Conservation (phyloP, 192 early-diverging fungal genomes). For the Bifiguratus adelaidae region DNA sequence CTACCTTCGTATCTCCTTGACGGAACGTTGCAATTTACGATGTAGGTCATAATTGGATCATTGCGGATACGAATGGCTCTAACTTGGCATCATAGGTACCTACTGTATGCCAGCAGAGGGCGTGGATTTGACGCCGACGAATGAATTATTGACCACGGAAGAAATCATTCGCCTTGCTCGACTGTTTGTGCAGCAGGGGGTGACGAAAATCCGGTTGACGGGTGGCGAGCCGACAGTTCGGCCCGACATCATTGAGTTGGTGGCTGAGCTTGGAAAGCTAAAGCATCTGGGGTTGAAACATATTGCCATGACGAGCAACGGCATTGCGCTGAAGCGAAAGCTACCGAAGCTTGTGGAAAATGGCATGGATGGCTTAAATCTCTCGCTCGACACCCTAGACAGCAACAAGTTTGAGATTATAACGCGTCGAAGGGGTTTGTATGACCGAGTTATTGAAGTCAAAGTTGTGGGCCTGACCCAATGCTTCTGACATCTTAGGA, state of each 20-base stretch:
- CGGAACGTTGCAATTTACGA: constrained; percentile 91
- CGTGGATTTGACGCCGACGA: constrained; percentile 53
- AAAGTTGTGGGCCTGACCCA: neutral
- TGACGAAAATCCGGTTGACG: constrained; percentile 90
- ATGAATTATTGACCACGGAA: constrained; percentile 59
- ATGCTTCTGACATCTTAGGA: constrained; percentile 20
- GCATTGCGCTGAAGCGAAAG: constrained; percentile 81
- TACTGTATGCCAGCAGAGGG: constrained; percentile 97
- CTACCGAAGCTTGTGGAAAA: constrained; percentile 51
- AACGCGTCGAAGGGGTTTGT: constrained; percentile 67
- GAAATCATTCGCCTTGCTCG: constrained; percentile 76
- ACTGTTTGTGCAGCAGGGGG: constrained; percentile 81
- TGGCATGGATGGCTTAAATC: constrained; percentile 82
- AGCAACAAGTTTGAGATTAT: constrained; percentile 80
- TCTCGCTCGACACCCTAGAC: constrained; percentile 89
- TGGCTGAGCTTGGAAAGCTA: constrained; percentile 65
- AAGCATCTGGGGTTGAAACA: constrained; percentile 60
- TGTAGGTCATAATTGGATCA: constrained; percentile 35
- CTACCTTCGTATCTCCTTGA: constrained; percentile 90
- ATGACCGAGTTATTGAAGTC: neutral
- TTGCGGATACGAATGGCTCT: neutral
- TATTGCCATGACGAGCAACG: constrained; percentile 93
- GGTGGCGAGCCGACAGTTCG: constrained; percentile 95
- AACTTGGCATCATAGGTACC: constrained; percentile 43
- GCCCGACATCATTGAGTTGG: constrained; percentile 79